These are phyloP conservation scores for Ricinus communis DNA, from an alignment of 345 rosid genomes.

Conservation along the genomic window DNA sequence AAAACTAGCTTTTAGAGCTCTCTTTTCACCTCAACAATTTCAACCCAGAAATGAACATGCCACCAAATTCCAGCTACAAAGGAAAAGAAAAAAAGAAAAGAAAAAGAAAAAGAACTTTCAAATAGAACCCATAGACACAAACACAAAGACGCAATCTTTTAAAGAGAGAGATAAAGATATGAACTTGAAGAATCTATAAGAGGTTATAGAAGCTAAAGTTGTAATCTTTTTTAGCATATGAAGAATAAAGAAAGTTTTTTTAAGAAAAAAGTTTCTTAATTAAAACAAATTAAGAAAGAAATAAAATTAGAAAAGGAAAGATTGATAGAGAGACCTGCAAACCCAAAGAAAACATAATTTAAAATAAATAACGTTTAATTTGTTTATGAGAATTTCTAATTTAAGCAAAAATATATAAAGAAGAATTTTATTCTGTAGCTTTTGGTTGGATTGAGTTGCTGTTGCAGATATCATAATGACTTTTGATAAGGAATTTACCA, in stretches of 20 bases:
- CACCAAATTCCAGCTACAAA: neutral
- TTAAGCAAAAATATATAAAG: neutral
- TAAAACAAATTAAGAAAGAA: neutral
- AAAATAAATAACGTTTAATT: neutral
- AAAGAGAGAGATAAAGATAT: too few relatives aligned
- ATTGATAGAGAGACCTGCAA: slow-evolving; percentile 18
- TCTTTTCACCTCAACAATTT: slow-evolving; percentile 12
- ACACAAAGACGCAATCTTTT: neutral
- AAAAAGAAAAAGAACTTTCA: neutral
- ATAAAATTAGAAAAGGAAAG: slow-evolving; percentile 11
- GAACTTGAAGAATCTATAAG: too few relatives aligned
- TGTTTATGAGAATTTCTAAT: neutral
- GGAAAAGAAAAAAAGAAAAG: neutral
- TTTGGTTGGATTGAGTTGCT: slow-evolving; percentile 22
- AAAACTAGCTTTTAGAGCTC: neutral
- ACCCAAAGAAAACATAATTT: slow-evolving; percentile 1
- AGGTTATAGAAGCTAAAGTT: slow-evolving; percentile 16
- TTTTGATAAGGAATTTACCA: neutral
- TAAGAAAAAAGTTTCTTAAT: neutral
- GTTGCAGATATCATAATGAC: slow-evolving; percentile 16
- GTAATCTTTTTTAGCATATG: neutral
- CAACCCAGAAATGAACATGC: slow-evolving; percentile 12
- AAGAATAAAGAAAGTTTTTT: neutral
- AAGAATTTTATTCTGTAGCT: slow-evolving; percentile 13
- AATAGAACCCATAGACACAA: slow-evolving; percentile 7